Conservation (phyloP, 768 basidiomycete genomes). For the Suillus decipiens region DNA sequence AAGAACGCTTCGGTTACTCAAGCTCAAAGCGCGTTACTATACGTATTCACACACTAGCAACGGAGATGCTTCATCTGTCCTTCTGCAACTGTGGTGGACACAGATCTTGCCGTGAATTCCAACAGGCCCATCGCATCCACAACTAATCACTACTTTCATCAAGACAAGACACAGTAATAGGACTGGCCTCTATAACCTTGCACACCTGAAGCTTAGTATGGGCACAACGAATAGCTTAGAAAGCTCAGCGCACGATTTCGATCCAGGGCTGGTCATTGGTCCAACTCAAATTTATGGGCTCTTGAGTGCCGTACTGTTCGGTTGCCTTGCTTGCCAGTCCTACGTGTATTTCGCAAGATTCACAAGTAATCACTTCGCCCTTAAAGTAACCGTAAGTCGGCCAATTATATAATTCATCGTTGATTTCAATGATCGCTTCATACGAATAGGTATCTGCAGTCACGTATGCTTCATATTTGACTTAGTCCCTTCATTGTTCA, state of each 20-base stretch:
- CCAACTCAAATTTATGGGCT: constrained; percentile 17
- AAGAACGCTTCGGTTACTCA: background rate
- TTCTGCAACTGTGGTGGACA: too few species aligned
- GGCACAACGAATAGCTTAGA: background rate
- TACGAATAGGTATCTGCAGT: constrained; percentile 4
- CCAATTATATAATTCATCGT: background rate
- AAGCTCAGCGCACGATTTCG: background rate
- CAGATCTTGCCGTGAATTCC: background rate
- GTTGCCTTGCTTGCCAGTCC: constrained; percentile 15
- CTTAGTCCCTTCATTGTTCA: background rate
- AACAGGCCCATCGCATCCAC: background rate
- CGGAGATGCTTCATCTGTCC: background rate
- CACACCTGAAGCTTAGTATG: background rate
- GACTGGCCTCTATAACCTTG: background rate
- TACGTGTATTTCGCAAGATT: constrained; percentile 17
- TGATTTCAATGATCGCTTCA: background rate
- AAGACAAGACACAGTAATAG: background rate
- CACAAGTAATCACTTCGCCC: constrained; percentile 5
- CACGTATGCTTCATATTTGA: background rate
- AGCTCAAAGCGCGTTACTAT: background rate
- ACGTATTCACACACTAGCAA: background rate
- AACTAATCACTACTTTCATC: background rate
- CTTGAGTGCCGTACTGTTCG: constrained; percentile 14
- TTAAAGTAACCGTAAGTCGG: constrained; percentile 6
- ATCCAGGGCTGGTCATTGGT: constrained; percentile 5